phyloP scores from a whole-genome alignment of 768 basidiomycete genomes.

The Mycena haematopus region DNA sequence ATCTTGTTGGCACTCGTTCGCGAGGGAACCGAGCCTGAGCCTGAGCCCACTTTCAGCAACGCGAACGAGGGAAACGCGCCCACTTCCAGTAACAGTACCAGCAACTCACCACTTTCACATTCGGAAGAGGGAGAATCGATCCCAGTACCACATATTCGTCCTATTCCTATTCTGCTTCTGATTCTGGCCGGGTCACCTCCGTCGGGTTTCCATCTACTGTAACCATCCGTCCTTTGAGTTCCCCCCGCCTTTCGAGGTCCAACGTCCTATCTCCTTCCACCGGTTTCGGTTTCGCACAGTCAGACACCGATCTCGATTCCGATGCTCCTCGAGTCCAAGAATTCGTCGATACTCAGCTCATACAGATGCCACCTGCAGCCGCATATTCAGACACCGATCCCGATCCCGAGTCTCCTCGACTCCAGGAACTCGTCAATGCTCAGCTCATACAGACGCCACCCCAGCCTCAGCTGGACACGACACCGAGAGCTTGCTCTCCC shows the following conservation, averaged over 20 bases:
- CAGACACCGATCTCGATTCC: not conserved
- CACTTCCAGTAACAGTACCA: not conserved
- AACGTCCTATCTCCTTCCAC: not conserved
- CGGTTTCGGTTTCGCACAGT: not conserved
- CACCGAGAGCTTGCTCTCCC: conserved; percentile 11
- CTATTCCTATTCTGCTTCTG: too few relatives aligned
- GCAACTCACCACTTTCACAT: too few relatives aligned
- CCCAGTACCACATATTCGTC: not conserved
- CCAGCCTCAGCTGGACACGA: too few relatives aligned
- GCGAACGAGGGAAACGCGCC: too few relatives aligned
- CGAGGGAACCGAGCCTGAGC: too few relatives aligned
- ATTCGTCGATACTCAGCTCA: not conserved
- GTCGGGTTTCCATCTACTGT: conserved; percentile 2
- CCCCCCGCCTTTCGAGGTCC: not conserved
- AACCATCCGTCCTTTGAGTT: not conserved
- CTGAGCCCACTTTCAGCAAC: too few relatives aligned
- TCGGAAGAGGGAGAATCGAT: conserved; percentile 1
- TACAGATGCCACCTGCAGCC: too few relatives aligned
- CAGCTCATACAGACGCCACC: too few relatives aligned
- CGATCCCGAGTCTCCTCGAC: too few relatives aligned
- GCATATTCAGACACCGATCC: too few relatives aligned
- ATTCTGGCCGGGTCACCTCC: too few relatives aligned
- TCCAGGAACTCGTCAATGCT: too few relatives aligned
- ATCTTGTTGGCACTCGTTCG: conserved; percentile 26
- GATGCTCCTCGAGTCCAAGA: not conserved